These are phyloP conservation scores for Yarrowia porcina DNA, from an alignment of 805 yeast species.

Conservation along the genomic window DNA sequence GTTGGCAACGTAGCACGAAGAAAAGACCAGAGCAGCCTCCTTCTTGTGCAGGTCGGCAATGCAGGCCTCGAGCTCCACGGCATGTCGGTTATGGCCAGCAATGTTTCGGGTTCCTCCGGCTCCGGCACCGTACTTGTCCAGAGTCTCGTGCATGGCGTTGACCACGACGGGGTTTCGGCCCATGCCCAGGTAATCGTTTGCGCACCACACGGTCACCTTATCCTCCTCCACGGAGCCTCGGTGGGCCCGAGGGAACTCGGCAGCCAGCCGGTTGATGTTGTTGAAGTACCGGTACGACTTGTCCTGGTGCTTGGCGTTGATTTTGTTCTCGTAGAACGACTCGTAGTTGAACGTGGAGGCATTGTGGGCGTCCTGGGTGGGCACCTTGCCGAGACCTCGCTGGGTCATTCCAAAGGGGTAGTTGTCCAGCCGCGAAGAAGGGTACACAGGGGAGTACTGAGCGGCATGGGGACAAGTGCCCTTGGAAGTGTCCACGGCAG, in stretches of 20 bases:
- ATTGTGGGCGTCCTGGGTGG: constrained; percentile 27
- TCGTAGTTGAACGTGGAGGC: constrained; percentile 59
- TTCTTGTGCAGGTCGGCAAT: constrained; percentile 89
- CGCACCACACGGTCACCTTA: constrained; percentile 98
- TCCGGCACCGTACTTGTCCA: constrained; percentile 93
- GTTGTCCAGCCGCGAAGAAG: constrained; percentile 23
- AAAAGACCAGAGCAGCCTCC: constrained; percentile 90
- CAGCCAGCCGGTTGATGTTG: constrained; percentile 93
- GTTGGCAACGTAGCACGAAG: constrained; percentile 95
- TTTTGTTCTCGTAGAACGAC: constrained; percentile 63
- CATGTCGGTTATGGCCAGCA: constrained; percentile 93
- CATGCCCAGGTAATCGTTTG: constrained; percentile 96
- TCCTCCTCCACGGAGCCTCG: constrained; percentile 61
- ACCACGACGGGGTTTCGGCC: constrained; percentile 75
- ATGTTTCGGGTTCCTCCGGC: constrained; percentile 99
- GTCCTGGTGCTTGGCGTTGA: constrained; percentile 73
- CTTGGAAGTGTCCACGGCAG: constrained; percentile 33
- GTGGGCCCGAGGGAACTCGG: constrained; percentile 92
- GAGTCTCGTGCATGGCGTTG: constrained; percentile 69
- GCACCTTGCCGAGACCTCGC: constrained; percentile 20
- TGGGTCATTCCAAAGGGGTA: constrained; percentile 25
- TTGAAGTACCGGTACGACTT: constrained; percentile 94
- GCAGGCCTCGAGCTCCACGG: constrained; percentile 82
- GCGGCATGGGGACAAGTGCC: constrained; percentile 28
- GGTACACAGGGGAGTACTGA: constrained; percentile 26